Conservation (phyloP, 306 rosid species). For the Trifolium fragiferum region DNA sequence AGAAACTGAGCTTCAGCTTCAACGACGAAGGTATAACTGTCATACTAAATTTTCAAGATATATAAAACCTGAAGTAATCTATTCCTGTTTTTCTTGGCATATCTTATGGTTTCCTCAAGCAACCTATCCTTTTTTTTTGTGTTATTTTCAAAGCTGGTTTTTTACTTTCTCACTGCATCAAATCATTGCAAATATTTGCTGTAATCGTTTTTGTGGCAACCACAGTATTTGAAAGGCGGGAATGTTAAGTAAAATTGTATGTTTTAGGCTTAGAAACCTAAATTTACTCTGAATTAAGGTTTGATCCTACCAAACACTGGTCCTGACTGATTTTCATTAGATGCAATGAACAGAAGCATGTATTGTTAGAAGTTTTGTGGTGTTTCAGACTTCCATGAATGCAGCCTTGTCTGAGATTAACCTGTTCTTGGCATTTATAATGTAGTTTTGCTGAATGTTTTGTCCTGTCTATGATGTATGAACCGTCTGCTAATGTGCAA, state of each 20-base stretch:
- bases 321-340: neutral
- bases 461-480: conserved; percentile 26
- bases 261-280: conserved; percentile 4
- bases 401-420: neutral
- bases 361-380: neutral
- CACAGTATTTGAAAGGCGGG: conserved; percentile 26
- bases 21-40: conserved; percentile 73
- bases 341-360: neutral
- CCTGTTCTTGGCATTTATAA: conserved; percentile 7
- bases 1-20: conserved; percentile 98
- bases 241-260: neutral
- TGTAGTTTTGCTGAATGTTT: conserved; percentile 15
- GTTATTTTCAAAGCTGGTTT: conserved; percentile 20
- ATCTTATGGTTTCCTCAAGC: conserved; percentile 26
- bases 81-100: conserved; percentile 25
- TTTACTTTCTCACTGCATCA: conserved; percentile 11
- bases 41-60: conserved; percentile 38
- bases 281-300: conserved; percentile 5
- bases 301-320: neutral
- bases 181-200: conserved; percentile 14
- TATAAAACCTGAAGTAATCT: conserved; percentile 27
- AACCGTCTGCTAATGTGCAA: conserved; percentile 8
- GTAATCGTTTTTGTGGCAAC: conserved; percentile 3
- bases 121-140: neutral
- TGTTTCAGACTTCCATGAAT: conserved; percentile 24